Evolutionary conservation across 2,329 filamentous ascomycete genomes (phyloP).

Genomic region (Fusarium armeniacum): DNA sequence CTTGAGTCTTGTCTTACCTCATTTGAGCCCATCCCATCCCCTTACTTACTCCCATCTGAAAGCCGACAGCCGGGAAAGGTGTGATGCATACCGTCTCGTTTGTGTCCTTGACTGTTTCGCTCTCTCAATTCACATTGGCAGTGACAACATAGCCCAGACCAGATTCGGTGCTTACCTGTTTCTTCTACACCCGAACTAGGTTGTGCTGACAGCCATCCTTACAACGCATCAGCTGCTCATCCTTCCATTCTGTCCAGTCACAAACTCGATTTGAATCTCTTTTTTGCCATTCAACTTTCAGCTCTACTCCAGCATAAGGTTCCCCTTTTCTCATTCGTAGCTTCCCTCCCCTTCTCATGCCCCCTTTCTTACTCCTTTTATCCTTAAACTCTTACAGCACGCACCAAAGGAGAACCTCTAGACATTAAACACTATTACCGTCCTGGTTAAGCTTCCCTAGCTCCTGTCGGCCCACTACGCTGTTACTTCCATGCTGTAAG

Average conservation of each 20-base stretch:
- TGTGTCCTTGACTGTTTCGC: background rate
- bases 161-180: slow-evolving; percentile 30
- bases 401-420: slow-evolving; percentile 31
- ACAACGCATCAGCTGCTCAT: slow-evolving; percentile 37
- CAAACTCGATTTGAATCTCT: slow-evolving; percentile 1
- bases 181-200: slow-evolving; percentile 12
- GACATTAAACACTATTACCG: slow-evolving; percentile 23
- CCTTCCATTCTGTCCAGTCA: slow-evolving; percentile 27
- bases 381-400: slow-evolving; percentile 12
- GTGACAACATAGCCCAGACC: slow-evolving; percentile 16
- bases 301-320: slow-evolving; percentile 31
- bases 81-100: slow-evolving; percentile 19
- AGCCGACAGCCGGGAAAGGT: slow-evolving; percentile 40
- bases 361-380: slow-evolving; percentile 26
- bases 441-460: slow-evolving; percentile 1
- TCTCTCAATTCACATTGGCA: slow-evolving; percentile 4
- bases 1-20: slow-evolving; percentile 45
- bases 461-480: slow-evolving; percentile 29
- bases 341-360: slow-evolving; percentile 2
- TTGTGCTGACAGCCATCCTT: slow-evolving; percentile 29
- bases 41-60: slow-evolving; percentile 22
- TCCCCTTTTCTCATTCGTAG: slow-evolving; percentile 25
- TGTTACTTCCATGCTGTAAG: slow-evolving; percentile 34
- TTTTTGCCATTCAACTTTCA: slow-evolving; percentile 33
- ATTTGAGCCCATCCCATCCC: slow-evolving; percentile 30